Conservation (phyloP, 768 basidiomycete genomes). For the Galerina marginata region DNA sequence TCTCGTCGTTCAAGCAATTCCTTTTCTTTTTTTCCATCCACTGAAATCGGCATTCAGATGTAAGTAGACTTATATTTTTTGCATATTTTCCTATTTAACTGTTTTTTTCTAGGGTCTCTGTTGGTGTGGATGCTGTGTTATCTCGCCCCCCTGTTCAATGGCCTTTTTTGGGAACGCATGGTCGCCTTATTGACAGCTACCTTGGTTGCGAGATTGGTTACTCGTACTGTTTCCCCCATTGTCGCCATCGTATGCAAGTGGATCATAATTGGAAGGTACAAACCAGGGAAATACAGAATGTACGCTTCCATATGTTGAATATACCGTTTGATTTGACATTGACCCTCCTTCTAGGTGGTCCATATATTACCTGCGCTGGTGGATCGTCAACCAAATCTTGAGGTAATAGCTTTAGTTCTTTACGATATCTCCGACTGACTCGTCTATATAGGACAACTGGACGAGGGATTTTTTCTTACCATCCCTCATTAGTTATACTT, state of each 20-base stretch:
- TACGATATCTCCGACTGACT: not conserved
- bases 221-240: conserved; percentile 43
- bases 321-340: not conserved
- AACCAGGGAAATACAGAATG: conserved; percentile 41
- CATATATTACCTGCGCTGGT: conserved; percentile 48
- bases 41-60: conserved; percentile 49
- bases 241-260: conserved; percentile 50
- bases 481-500: conserved; percentile 41
- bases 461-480: conserved; percentile 46
- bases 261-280: conserved; percentile 50
- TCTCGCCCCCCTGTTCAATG: conserved; percentile 32
- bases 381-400: conserved; percentile 47
- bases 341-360: conserved; percentile 36
- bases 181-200: conserved; percentile 40
- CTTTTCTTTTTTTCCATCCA: conserved; percentile 49
- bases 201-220: conserved; percentile 36
- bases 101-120: conserved; percentile 38
- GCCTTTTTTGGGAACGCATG: conserved; percentile 40
- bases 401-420: conserved; percentile 20
- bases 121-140: conserved; percentile 44
- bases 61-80: conserved; percentile 20
- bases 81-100: not conserved
- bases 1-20: conserved; percentile 47
- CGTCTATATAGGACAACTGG: conserved; percentile 36
- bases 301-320: conserved; percentile 19